Conservation (phyloP, 83 land plant genomes). For the Picea abies region DNA sequence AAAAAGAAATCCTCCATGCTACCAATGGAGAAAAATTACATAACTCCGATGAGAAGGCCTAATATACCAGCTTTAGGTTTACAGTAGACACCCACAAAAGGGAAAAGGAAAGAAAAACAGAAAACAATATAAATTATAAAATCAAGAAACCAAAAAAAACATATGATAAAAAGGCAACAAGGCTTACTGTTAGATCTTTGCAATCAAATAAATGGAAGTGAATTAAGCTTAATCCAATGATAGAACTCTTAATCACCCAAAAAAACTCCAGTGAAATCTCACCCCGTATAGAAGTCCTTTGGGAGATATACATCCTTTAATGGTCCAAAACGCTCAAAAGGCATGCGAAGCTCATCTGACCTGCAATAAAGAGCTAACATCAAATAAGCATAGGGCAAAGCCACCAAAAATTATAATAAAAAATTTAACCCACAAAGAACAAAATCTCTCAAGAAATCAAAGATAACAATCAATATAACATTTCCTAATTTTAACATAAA, state of each 20-base stretch:
- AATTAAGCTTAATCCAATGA: neutral
- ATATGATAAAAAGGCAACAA: neutral
- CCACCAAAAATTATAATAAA: neutral
- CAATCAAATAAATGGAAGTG: neutral
- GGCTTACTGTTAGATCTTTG: neutral
- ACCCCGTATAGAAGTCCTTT: constrained; percentile 78
- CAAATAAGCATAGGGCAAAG: neutral
- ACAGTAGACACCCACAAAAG: neutral
- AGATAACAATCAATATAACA: too few species aligned
- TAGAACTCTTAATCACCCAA: neutral
- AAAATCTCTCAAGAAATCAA: neutral
- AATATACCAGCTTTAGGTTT: neutral
- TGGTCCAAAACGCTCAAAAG: constrained; percentile 71
- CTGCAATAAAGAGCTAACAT: constrained; percentile 24
- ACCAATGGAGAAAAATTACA: neutral
- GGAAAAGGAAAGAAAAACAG: neutral
- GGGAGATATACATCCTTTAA: constrained; percentile 75
- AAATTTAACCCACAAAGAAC: too few species aligned
- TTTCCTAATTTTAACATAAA: too few species aligned
- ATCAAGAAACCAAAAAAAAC: neutral
- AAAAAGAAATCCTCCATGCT: neutral
- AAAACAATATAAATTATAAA: neutral
- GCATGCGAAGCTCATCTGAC: constrained; percentile 62
- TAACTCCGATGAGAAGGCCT: neutral
- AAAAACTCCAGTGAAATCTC: constrained; percentile 18